Base-by-base conservation (phyloP, 768 basidiomycete species). In the Russula abietina region DNA sequence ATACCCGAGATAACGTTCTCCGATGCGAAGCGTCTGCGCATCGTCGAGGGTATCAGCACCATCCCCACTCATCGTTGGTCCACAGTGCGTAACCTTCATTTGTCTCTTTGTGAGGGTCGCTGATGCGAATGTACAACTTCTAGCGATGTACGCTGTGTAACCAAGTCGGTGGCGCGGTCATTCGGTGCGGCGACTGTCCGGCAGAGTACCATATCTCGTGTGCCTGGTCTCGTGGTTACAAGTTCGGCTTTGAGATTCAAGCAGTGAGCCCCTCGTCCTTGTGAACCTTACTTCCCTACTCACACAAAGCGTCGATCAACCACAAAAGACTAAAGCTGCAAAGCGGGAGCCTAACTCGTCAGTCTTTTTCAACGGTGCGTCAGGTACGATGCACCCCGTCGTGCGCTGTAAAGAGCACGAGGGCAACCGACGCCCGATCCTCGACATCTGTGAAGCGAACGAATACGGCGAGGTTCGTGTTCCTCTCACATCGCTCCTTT, bases 241-340 rank as follows among this genome's bases (percentile, higher is more conserved):
- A 80, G 67, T 94, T 98, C 67, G 94, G 92, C 32, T 97, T 99
- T 73, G 95, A 98, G 76, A 83, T 98, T 45, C 88, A 88, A 69
- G 81, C 87, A 39, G 93, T 89, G 67, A 70, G 87, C 75, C 1
- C n/a, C 19, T 60, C 55, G 67, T 49, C 12, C 59, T 43, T 39
- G n/a, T 43, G 60, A 38, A 9, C 26, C 14, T 45, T 30, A 16
- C 33, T 26, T 11, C 33, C 19, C 7, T 60, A 36, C 43, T 19
- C 17, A 54, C 32, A 3, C 14, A 32, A 32, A 5, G 0, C 38
- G 8, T 9, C 10, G 12, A 46, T 22, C 45, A 32, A 43, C 10
- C 24, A 16, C 22, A 16, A 69, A 51, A 93, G 92, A 85, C 89
- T 12, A 93, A 93, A 75, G 83, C 83, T 57, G 88, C 83, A 63